Percentiles rank a stretch among this genome's conserved stretches.
phyloP scores from a whole-genome alignment of 257 asterid genomes.

The Dorcoceras hygrometricum region DNA sequence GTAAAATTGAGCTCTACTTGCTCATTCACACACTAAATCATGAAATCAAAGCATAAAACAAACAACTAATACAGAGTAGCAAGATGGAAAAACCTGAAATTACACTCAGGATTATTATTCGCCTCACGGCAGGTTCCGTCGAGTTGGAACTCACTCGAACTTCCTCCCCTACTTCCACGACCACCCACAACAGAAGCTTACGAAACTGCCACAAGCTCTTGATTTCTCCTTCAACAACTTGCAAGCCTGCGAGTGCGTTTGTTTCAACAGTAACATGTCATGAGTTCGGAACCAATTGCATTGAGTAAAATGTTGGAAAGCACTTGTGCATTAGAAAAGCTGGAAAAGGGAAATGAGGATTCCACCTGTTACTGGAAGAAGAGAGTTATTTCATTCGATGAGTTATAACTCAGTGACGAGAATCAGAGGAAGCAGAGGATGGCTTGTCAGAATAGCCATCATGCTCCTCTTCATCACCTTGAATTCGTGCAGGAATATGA shows the following conservation, averaged over 20 bases:
- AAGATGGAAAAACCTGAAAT: slow-evolving; percentile 60
- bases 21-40: slow-evolving; percentile 39
- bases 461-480: slow-evolving; percentile 98
- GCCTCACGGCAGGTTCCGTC: slow-evolving; percentile 36
- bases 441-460: slow-evolving; percentile 94
- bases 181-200: slow-evolving; percentile 17
- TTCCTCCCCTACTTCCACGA: slow-evolving; percentile 28
- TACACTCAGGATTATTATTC: slow-evolving; percentile 38
- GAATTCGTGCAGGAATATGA: slow-evolving; percentile 89
- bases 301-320: not conserved
- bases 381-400: slow-evolving; percentile 20
- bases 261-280: slow-evolving; percentile 19
- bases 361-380: slow-evolving; percentile 32
- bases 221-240: slow-evolving; percentile 16
- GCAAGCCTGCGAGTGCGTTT: slow-evolving; percentile 31
- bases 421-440: slow-evolving; percentile 98
- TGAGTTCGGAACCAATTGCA: not conserved
- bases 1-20: slow-evolving; percentile 40
- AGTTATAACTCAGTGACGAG: slow-evolving; percentile 67
- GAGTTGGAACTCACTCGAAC: slow-evolving; percentile 42
- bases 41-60: slow-evolving; percentile 26
- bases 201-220: slow-evolving; percentile 14
- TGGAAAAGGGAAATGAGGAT: not conserved
- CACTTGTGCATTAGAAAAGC: not conserved
- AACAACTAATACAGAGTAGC: slow-evolving; percentile 37